Evolutionary conservation across 2,329 filamentous ascomycete genomes (phyloP).

Genomic region (Colletotrichum liriopes): DNA sequence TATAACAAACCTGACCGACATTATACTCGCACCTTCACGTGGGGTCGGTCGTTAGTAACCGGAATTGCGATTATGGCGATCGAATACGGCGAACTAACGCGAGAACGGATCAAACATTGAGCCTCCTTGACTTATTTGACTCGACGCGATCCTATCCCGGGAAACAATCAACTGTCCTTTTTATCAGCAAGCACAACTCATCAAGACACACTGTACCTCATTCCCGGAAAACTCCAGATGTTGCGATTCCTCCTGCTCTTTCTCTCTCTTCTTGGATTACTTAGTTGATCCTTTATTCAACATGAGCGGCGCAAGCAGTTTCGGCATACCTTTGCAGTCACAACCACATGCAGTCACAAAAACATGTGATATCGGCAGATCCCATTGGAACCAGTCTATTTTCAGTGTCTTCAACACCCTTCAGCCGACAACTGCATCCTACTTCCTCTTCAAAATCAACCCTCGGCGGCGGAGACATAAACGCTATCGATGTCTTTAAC

Average conservation of each 20-base stretch:
- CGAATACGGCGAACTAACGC: constrained; percentile 1
- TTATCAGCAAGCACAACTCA: not conserved
- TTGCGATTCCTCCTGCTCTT: not conserved
- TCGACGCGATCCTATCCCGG: not conserved
- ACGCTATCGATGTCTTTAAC: too few relatives aligned
- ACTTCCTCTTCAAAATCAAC: too few relatives aligned
- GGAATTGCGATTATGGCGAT: not conserved
- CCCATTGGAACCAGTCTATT: too few relatives aligned
- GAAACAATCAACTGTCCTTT: not conserved
- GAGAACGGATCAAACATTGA: not conserved
- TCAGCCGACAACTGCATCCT: too few relatives aligned
- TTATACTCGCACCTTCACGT: not conserved
- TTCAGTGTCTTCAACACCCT: too few relatives aligned
- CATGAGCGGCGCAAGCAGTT: not conserved
- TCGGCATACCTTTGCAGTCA: not conserved
- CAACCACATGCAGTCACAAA: not conserved
- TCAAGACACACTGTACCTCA: not conserved
- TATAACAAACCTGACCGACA: not conserved
- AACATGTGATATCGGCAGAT: too few relatives aligned
- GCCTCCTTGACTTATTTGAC: not conserved
- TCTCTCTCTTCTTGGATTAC: not conserved
- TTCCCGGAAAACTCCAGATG: not conserved
- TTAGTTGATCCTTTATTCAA: not conserved
- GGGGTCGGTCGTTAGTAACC: constrained; percentile 4
- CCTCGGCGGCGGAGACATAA: too few relatives aligned